Conservation (phyloP, 1,284 basidiomycete species). For the Flammula alnicola region DNA sequence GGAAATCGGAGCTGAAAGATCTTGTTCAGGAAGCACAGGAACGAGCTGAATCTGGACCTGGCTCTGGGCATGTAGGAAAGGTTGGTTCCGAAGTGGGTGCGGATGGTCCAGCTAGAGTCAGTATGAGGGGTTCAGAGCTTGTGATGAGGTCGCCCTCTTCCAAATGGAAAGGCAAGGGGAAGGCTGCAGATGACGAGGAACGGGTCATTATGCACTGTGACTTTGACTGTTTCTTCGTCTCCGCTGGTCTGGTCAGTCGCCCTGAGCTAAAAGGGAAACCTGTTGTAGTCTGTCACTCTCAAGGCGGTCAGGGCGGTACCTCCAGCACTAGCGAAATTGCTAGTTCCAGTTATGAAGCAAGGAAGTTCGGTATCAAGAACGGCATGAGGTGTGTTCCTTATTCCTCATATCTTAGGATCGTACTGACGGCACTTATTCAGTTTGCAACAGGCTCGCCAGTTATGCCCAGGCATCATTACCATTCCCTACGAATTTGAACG, state of each 20-base stretch:
- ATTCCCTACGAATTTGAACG: conserved; percentile 91
- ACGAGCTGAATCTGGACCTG: conserved; percentile 53
- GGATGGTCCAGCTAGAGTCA: too few relatives aligned
- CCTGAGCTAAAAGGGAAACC: conserved; percentile 86
- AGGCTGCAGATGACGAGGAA: conserved; percentile 48
- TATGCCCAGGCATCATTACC: conserved; percentile 78
- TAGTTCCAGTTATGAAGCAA: conserved; percentile 92
- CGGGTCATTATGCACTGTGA: conserved; percentile 92
- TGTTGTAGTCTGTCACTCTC: conserved; percentile 94
- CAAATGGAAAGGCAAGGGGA: conserved; percentile 60
- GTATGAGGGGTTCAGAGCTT: conserved; percentile 64
- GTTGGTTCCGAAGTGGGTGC: conserved; percentile 32
- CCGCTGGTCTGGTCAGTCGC: conserved; percentile 80
- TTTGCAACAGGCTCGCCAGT: conserved; percentile 81
- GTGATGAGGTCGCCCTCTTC: conserved; percentile 47
- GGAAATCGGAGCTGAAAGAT: conserved; percentile 89
- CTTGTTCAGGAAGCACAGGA: conserved; percentile 83
- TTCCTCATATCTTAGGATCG: neutral
- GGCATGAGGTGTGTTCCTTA: conserved; percentile 82
- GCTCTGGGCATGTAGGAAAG: conserved; percentile 30
- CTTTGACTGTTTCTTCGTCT: conserved; percentile 98
- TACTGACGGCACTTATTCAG: conserved; percentile 43
- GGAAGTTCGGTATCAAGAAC: conserved; percentile 86
- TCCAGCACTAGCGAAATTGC: conserved; percentile 94
- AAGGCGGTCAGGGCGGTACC: conserved; percentile 67